A percentile compares a stretch with the other conserved stretches of the same genome.
Conservation (phyloP, 768 basidiomycete genomes). For the Xerocomus potaroensis region DNA sequence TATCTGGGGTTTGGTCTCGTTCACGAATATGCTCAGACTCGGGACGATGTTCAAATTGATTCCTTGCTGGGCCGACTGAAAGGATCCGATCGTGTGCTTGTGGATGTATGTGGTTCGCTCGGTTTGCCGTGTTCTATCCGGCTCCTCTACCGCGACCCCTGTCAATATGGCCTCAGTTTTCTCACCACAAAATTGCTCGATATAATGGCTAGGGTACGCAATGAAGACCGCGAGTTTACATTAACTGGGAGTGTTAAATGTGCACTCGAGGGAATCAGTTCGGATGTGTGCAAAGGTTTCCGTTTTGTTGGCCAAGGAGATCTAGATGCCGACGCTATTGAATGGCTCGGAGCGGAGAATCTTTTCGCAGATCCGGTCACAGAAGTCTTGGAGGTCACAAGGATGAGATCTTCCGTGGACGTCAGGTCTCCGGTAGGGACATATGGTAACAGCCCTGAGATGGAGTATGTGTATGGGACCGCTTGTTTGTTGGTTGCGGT, state of each 20-base stretch:
- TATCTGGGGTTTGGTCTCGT: conserved; percentile 11
- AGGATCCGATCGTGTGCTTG: conserved; percentile 10
- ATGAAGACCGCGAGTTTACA: no score
- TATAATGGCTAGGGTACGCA: no score
- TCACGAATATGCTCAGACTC: conserved; percentile 12
- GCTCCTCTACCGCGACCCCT: neutral
- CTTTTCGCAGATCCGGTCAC: conserved; percentile 1
- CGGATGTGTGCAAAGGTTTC: conserved; percentile 8
- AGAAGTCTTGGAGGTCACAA: conserved; percentile 10
- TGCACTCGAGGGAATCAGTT: no score
- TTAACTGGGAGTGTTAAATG: no score
- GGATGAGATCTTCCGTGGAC: conserved; percentile 8
- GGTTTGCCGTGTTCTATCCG: conserved; percentile 2
- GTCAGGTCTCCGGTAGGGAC: neutral
- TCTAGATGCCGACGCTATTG: neutral
- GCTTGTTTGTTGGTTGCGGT: conserved; percentile 13
- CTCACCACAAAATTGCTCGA: neutral
- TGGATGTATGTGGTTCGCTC: conserved; percentile 3
- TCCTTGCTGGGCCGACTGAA: conserved; percentile 7
- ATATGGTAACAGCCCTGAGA: conserved; percentile 2
- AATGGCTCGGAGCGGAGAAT: neutral
- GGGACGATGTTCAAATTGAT: neutral
- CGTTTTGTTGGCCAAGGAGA: neutral
- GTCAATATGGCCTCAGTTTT: no score
- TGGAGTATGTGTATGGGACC: conserved; percentile 10